A percentile compares a stretch with the other conserved stretches of the same genome.
Conservation (phyloP, 768 basidiomycete species). For the Rhodotorula babjevae region DNA sequence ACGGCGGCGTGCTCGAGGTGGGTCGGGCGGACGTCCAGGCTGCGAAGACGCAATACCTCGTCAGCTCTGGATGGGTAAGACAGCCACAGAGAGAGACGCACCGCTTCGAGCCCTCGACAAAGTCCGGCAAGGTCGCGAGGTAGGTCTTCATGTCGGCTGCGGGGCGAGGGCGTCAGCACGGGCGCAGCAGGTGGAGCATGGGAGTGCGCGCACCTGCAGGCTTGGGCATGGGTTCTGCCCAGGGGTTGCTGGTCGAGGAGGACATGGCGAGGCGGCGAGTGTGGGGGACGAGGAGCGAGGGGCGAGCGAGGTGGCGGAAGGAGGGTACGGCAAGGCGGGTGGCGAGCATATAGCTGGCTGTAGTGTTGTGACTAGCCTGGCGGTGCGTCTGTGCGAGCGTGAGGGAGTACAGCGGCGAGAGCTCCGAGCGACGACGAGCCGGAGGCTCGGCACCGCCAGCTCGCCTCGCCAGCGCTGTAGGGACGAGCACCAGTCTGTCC, state of each 20-base stretch:
- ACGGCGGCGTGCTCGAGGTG: slow-evolving; percentile 25
- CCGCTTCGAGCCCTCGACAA: slow-evolving; percentile 22
- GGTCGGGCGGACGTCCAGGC: slow-evolving; percentile 21
- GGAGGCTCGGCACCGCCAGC: too few species aligned
- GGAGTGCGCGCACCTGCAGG: background rate
- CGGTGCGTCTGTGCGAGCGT: background rate
- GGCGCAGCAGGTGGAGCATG: background rate
- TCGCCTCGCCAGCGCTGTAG: too few species aligned
- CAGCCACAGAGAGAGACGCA: background rate
- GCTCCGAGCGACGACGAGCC: too few species aligned
- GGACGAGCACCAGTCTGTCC: too few species aligned
- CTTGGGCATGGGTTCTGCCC: slow-evolving; percentile 19
- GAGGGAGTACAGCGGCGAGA: too few species aligned
- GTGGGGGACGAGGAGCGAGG: background rate
- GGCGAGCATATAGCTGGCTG: background rate
- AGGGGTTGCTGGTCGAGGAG: slow-evolving; percentile 3
- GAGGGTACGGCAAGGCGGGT: background rate
- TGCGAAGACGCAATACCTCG: background rate
- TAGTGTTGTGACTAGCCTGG: background rate
- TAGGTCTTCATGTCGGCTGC: slow-evolving; percentile 17
- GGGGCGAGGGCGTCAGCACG: background rate
- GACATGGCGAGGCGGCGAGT: slow-evolving; percentile 13
- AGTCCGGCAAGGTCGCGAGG: slow-evolving; percentile 17
- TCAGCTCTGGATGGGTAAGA: background rate
- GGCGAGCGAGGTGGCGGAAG: background rate